Conservation (phyloP, 192 early-diverging fungal species). For the Fimicolochytrium jonesii region DNA sequence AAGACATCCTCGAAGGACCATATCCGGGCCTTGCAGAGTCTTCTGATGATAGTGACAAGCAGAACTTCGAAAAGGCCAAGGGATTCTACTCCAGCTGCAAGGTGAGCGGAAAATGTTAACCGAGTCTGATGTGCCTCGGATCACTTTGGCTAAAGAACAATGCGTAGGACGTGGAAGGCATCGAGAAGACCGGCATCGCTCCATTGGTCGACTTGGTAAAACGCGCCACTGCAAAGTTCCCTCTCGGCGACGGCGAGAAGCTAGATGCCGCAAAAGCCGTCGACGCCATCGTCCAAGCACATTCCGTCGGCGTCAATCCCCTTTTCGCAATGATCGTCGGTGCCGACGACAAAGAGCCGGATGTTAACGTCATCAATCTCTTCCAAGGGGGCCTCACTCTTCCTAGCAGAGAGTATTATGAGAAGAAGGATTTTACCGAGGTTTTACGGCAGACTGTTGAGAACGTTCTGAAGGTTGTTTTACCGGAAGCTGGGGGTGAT, state of each 20-base stretch:
- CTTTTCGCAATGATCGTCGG: slow-evolving; percentile 48
- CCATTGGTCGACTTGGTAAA: background rate
- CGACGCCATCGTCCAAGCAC: slow-evolving; percentile 1
- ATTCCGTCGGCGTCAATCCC: background rate
- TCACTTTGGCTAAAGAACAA: background rate
- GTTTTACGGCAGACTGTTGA: slow-evolving; percentile 40
- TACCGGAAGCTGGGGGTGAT: slow-evolving; percentile 20
- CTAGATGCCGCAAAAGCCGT: slow-evolving; percentile 1
- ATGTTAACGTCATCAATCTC: slow-evolving; percentile 44
- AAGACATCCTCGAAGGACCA: slow-evolving; percentile 35
- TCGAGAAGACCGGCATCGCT: background rate
- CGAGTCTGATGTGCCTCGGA: slow-evolving; percentile 26
- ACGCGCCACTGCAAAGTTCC: background rate
- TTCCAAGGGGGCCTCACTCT: slow-evolving; percentile 50
- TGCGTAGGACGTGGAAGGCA: slow-evolving; percentile 9
- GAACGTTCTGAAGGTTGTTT: slow-evolving; percentile 35
- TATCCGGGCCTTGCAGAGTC: slow-evolving; percentile 17
- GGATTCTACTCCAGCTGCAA: slow-evolving; percentile 54
- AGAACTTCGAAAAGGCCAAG: slow-evolving; percentile 55
- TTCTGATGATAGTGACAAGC: slow-evolving; percentile 28
- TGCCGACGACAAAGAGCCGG: slow-evolving; percentile 56
- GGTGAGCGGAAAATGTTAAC: slow-evolving; percentile 36
- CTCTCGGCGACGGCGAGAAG: background rate
- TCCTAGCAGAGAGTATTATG: slow-evolving; percentile 67
- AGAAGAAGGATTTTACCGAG: slow-evolving; percentile 36